These are phyloP conservation scores for Pyrenophora seminiperda DNA, from an alignment of 2,329 filamentous ascomycete species.

Conservation along the genomic window DNA sequence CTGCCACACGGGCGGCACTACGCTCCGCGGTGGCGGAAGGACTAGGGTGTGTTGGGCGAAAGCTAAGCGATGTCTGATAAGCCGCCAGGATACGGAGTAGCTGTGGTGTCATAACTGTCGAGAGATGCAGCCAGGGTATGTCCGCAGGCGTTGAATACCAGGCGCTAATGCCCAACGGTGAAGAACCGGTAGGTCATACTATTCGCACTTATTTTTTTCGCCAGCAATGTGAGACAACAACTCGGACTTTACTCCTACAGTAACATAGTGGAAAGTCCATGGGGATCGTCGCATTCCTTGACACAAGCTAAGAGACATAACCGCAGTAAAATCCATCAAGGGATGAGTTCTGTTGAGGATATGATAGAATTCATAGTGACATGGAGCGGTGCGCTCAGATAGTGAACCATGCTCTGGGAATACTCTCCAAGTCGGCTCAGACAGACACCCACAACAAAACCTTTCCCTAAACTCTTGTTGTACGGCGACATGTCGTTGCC, in stretches of 20 bases:
- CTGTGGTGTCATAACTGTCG: conserved; percentile 6
- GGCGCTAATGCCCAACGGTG: conserved; percentile 10
- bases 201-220: conserved; percentile 3
- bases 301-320: neutral
- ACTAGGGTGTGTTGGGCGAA: conserved; percentile 10
- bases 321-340: neutral
- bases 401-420: neutral
- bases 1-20: conserved; percentile 1
- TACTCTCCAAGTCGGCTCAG: no score
- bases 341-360: neutral
- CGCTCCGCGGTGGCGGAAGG: conserved; percentile 2
- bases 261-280: neutral
- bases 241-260: neutral
- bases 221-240: neutral
- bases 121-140: conserved; percentile 9
- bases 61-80: conserved; percentile 17
- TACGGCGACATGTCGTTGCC: neutral
- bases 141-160: conserved; percentile 11
- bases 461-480: no score
- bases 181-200: conserved; percentile 8
- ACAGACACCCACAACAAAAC: neutral
- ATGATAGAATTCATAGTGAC: neutral
- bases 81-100: conserved; percentile 1
- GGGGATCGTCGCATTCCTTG: neutral
- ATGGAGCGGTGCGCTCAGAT: neutral